Evolutionary conservation across 2,329 filamentous ascomycete species (phyloP), one percentile per base, ranked within the genome.

Genomic region (Penicillium sp.): DNA sequence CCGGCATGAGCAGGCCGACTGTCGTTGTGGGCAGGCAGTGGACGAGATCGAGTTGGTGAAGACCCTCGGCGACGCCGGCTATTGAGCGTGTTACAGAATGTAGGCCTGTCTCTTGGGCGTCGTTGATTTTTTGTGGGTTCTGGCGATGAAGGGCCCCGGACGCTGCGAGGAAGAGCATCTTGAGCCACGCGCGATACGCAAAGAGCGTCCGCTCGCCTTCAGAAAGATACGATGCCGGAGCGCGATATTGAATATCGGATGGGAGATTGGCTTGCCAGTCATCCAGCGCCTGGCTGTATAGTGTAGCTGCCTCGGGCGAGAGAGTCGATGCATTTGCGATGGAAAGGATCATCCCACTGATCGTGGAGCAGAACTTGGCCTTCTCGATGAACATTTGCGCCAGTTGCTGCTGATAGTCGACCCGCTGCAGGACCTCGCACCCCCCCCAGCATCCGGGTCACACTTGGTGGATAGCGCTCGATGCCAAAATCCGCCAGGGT

Each of bases 341-440:
- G 3, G 50, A 54, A 31, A 56, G 62, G 50, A 96, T 83, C 76
- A 96, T 91, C 70, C 90, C 87, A 73, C 90, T 91, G 74, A 96
- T 91, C 77, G 90, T 91, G 26, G 93, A 82, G 75, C 91, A 95
- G 7, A 96, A 85, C 74, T 91, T 90, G 5, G 91, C 90, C 75
- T 94, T 95, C 65, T 91, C 87, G 63, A 96, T 90, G 76, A 92
- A 96, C 86, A 96, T 89, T 62, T 87, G 82, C 11, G 91, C 91
- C 56, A 96, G 79, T 69, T 92, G 84, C 58, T 84, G 83, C 76
- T 94, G 91, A 81, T 90, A 88, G 9, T 83, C 82, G 6, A 55
- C n/a, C 8, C 35, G 41, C 6, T 48, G 59, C 11, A 61, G 53
- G 53, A 61, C 29, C 26, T 56, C 48, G 30, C 59, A 61, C 53